These are phyloP conservation scores for Hypocreales sp. DNA, from an alignment of 2,329 filamentous ascomycete genomes.

Conservation along the genomic window DNA sequence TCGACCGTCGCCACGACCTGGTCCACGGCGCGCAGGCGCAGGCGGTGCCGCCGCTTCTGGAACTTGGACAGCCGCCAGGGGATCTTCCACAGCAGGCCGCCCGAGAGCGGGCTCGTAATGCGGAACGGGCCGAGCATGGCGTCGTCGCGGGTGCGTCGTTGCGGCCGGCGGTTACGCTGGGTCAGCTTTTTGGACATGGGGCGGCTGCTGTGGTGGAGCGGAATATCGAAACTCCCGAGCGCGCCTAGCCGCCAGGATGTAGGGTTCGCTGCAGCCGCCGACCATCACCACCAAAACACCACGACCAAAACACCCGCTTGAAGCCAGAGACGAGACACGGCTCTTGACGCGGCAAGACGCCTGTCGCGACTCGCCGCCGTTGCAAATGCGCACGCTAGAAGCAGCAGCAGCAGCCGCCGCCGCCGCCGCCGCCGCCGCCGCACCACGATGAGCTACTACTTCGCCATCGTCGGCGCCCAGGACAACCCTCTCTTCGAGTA, in stretches of 20 bases:
- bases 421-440: slow-evolving; percentile 1
- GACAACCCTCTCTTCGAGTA: slow-evolving; percentile 95
- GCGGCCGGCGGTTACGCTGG: no score
- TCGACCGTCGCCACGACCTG: slow-evolving; percentile 72
- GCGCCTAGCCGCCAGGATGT: no score
- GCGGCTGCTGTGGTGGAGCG: slow-evolving; percentile 9
- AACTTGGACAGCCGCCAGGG: slow-evolving; percentile 89
- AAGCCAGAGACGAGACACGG: no score
- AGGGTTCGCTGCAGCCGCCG: no score
- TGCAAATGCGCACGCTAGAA: no score
- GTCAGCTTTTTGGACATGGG: no score
- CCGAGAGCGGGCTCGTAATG: slow-evolving; percentile 58
- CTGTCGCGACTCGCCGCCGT: no score
- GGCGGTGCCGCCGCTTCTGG: slow-evolving; percentile 77
- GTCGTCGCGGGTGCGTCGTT: no score
- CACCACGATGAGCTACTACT: slow-evolving; percentile 85
- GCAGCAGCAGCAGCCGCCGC: slow-evolving; percentile 1
- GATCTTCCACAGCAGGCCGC: slow-evolving; percentile 89
- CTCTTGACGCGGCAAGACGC: no score
- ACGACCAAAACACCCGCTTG: no score
- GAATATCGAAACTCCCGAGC: slow-evolving; percentile 11
- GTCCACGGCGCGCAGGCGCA: slow-evolving; percentile 74
- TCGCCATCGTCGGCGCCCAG: slow-evolving; percentile 86
- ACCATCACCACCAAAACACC: no score
- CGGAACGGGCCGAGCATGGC: slow-evolving; percentile 77